These are phyloP conservation scores for Astrothelium macrocarpum DNA, from an alignment of 495 filamentous ascomycete genomes.

Conservation along the genomic window DNA sequence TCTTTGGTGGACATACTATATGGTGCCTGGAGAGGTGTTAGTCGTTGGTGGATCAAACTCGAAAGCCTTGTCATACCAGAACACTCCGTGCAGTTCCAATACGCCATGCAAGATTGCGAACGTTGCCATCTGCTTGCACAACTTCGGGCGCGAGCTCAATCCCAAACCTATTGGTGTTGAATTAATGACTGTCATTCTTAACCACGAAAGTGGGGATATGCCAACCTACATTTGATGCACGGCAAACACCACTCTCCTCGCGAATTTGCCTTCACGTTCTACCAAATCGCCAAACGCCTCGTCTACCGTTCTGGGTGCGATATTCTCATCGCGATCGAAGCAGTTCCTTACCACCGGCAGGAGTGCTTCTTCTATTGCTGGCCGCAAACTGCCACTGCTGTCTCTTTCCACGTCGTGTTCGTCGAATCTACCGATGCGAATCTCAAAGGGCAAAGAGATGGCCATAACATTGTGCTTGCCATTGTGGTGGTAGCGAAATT, in stretches of 20 bases:
- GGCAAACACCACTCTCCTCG: conserved; percentile 81
- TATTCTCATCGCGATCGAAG: conserved; percentile 83
- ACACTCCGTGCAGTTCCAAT: conserved; percentile 94
- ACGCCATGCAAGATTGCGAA: conserved; percentile 85
- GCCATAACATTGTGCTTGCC: conserved; percentile 94
- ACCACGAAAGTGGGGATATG: conserved; percentile 12
- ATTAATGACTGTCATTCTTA: neutral
- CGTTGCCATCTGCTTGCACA: conserved; percentile 84
- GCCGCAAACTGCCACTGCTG: conserved; percentile 40
- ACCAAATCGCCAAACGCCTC: conserved; percentile 77
- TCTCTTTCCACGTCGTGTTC: conserved; percentile 49
- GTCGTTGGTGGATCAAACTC: neutral
- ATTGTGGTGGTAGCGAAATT: conserved; percentile 94
- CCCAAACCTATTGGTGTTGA: conserved; percentile 53
- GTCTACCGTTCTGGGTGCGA: conserved; percentile 70
- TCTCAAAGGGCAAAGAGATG: conserved; percentile 86
- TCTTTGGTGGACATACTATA: neutral
- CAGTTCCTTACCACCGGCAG: conserved; percentile 81
- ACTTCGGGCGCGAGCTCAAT: conserved; percentile 91
- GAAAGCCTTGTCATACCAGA: conserved; percentile 37
- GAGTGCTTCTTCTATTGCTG: conserved; percentile 62
- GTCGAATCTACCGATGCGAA: conserved; percentile 69
- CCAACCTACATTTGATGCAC: conserved; percentile 69
- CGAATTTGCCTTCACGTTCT: conserved; percentile 78
- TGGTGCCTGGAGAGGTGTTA: neutral